Conservation (phyloP, 2,329 filamentous ascomycete species). For the Aaosphaeria arxii region DNA sequence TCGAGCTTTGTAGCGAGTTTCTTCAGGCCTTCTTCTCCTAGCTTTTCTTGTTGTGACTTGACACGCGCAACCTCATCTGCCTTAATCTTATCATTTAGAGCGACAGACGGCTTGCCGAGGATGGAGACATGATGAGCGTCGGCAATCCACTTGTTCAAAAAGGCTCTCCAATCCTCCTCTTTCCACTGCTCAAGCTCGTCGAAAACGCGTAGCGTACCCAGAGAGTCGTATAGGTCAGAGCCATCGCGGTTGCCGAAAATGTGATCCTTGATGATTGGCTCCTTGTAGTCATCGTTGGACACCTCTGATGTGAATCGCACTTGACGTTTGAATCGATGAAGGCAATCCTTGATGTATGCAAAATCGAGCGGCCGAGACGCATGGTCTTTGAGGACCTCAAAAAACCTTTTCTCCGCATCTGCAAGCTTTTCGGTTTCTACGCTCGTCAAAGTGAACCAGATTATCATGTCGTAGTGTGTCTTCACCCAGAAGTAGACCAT, state of each 20-base stretch:
- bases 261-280: constrained; percentile 86
- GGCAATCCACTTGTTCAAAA: constrained; percentile 78
- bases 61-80: constrained; percentile 75
- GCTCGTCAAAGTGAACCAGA: constrained; percentile 81
- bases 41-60: constrained; percentile 70
- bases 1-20: constrained; percentile 73
- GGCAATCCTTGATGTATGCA: constrained; percentile 84
- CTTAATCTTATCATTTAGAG: constrained; percentile 78
- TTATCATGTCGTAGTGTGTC: constrained; percentile 73
- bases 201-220: constrained; percentile 49
- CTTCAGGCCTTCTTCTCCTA: constrained; percentile 80
- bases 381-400: constrained; percentile 78
- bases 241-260: constrained; percentile 86
- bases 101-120: constrained; percentile 79
- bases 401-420: constrained; percentile 80
- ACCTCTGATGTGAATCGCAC: constrained; percentile 81
- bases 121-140: constrained; percentile 86
- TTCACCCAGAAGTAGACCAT: constrained; percentile 79
- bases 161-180: constrained; percentile 78
- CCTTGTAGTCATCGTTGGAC: constrained; percentile 76
- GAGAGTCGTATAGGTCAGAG: constrained; percentile 39
- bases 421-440: constrained; percentile 84
- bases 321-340: constrained; percentile 76
- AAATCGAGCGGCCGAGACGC: constrained; percentile 80
- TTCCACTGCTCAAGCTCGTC: constrained; percentile 75